Evolutionary conservation across 345 rosid species (phyloP), one percentile per base, ranked within the genome.

Genomic region (Moringa oleifera): DNA sequence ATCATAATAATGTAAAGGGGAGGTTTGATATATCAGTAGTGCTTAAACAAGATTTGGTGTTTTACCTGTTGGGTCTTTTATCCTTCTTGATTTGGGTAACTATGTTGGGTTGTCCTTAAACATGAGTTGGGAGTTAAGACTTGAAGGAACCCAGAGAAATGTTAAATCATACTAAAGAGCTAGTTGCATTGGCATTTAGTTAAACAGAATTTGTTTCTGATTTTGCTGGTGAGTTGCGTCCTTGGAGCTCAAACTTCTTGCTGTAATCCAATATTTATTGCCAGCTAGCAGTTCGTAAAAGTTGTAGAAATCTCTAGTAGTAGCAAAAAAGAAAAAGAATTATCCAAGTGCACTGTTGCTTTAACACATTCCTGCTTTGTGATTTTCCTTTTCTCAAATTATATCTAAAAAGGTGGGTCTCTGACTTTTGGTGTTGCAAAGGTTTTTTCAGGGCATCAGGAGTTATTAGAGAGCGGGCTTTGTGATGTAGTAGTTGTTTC

Each of bases 401-500:
- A 11, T 41, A 41, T 11, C 47, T 41, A 41, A 41, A 15, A 41
- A 4, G 47, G 47, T 7, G 20, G 33, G 28, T 55, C 50, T 61
- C 47, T 53, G 55, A 12, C 57, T 31, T 65, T 54, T 0, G 6
- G 7, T 6, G 53, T 25, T 71, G 20, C 56, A 62, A 67, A 91
- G 98, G 88, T 85, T 7, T 93, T 85, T 73, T 72, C 96, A 22
- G 85, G 90, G 68, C 98, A 90, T 74, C 55, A 68, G 49, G 94
- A 87, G 79, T 73, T 93, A 19, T 62, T 93, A 15, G 87, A 90
- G 61, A 84, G 96, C 67, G 82, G 89, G 65, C 59, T 84, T 17
- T 93, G 98, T 24, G 94, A 93, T 63, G 97, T 84, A 21, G 75
- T 84, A 55, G 81, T 90, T 51, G 89, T 93, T 17, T 85, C 98